These are phyloP conservation scores for Lablab purpureus DNA, from an alignment of 306 rosid genomes.

Conservation along the genomic window DNA sequence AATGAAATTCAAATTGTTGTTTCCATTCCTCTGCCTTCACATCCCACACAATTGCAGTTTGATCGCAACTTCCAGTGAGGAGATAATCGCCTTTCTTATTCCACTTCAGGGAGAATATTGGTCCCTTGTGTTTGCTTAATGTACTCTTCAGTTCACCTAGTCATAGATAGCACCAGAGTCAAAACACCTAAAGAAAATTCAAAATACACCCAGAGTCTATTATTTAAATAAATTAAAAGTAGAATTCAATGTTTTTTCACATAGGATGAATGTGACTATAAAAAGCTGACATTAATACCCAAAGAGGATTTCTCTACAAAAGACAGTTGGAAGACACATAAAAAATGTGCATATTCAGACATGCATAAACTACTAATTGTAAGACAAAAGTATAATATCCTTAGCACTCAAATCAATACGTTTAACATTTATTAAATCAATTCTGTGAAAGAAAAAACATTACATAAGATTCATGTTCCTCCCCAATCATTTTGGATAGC, in stretches of 20 bases:
- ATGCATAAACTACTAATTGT: neutral
- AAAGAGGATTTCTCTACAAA: neutral
- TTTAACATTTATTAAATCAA: slow-evolving; percentile 11
- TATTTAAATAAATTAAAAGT: neutral
- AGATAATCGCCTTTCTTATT: slow-evolving; percentile 94
- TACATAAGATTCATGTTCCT: neutral
- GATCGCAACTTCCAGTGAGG: slow-evolving; percentile 94
- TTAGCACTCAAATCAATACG: slow-evolving; percentile 3
- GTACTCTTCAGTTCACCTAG: slow-evolving; percentile 88
- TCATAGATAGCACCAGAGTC: slow-evolving; percentile 44
- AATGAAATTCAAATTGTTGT: slow-evolving; percentile 93
- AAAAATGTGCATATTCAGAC: slow-evolving; percentile 25
- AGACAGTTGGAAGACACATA: neutral
- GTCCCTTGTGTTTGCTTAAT: slow-evolving; percentile 87
- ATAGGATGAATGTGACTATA: slow-evolving; percentile 37
- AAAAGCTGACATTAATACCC: neutral
- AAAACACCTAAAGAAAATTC: slow-evolving; percentile 28
- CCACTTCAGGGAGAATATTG: slow-evolving; percentile 95
- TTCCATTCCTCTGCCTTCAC: slow-evolving; percentile 86
- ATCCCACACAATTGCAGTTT: slow-evolving; percentile 98
- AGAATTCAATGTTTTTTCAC: slow-evolving; percentile 7
- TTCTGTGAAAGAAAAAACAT: neutral
- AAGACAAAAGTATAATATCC: slow-evolving; percentile 3
- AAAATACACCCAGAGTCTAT: slow-evolving; percentile 18
- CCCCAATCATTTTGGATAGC: slow-evolving; percentile 16